Conservation (phyloP, 257 asterid genomes). For the Prunella vulgaris region DNA sequence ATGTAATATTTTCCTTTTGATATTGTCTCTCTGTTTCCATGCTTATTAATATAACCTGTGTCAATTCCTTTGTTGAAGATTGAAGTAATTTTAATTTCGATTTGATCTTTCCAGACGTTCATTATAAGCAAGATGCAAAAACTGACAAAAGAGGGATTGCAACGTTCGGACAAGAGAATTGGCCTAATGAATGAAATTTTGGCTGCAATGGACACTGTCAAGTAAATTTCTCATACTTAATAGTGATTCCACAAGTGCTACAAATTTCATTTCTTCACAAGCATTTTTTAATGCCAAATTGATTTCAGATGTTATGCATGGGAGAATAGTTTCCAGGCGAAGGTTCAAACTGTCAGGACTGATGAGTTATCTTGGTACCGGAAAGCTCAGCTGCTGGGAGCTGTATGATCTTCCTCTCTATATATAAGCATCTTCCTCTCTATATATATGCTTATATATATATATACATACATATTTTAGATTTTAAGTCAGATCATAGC, state of each 20-base stretch:
- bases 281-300: constrained; percentile 14
- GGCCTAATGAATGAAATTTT: constrained; percentile 95
- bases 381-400: constrained; percentile 77
- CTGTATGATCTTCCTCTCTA: constrained; percentile 49
- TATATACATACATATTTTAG: neutral
- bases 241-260: constrained; percentile 4
- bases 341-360: constrained; percentile 69
- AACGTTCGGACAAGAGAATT: constrained; percentile 88
- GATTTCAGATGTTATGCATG: constrained; percentile 89
- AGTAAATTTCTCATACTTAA: constrained; percentile 44
- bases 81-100: constrained; percentile 19
- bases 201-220: constrained; percentile 99
- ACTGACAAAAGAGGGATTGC: constrained; percentile 86
- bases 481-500: neutral
- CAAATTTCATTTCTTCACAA: constrained; percentile 18
- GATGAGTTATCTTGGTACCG: constrained; percentile 91
- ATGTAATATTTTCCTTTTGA: neutral
- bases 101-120: constrained; percentile 48
- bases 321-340: constrained; percentile 84
- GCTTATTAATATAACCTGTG: constrained; percentile 8
- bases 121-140: constrained; percentile 89
- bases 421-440: constrained; percentile 18
- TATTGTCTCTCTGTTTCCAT: constrained; percentile 1
- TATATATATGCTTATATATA: neutral
- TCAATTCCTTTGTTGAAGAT: constrained; percentile 13